Evolutionary conservation across 1,284 basidiomycete species (phyloP).

Genomic region (Tylopilus microsporus): DNA sequence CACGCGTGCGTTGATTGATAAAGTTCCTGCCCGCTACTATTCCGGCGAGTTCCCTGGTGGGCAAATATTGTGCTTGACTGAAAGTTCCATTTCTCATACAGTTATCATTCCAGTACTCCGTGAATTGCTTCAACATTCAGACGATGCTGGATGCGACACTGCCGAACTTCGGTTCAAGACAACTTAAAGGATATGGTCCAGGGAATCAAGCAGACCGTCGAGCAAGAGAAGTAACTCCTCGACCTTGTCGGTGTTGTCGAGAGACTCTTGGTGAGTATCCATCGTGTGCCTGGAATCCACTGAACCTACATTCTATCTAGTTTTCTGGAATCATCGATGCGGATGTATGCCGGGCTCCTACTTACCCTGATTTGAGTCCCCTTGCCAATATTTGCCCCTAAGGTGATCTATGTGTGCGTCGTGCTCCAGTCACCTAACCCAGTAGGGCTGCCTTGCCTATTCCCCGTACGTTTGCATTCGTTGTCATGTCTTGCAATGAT

Average conservation of each 20-base stretch:
- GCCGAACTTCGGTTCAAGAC: constrained; percentile 5
- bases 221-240: no score
- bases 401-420: no score
- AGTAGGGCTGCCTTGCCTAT: background rate
- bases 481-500: background rate
- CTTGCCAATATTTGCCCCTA: constrained; percentile 56
- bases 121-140: constrained; percentile 5
- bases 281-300: background rate
- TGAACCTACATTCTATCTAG: constrained; percentile 8
- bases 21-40: constrained; percentile 1
- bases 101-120: constrained; percentile 1
- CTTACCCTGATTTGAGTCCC: constrained; percentile 62
- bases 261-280: constrained; percentile 56
- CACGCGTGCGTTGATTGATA: constrained; percentile 1
- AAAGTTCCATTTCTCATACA: background rate
- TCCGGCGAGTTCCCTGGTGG: constrained; percentile 3
- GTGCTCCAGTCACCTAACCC: constrained; percentile 1
- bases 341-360: constrained; percentile 62
- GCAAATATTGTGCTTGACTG: background rate
- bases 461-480: background rate
- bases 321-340: constrained; percentile 49
- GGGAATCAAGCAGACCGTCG: no score
- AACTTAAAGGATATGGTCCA: no score
- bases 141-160: background rate
- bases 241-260: constrained; percentile 56